Evolutionary conservation across 2,329 filamentous ascomycete species (phyloP).

Genomic region (Cercospora zeae-maydis): DNA sequence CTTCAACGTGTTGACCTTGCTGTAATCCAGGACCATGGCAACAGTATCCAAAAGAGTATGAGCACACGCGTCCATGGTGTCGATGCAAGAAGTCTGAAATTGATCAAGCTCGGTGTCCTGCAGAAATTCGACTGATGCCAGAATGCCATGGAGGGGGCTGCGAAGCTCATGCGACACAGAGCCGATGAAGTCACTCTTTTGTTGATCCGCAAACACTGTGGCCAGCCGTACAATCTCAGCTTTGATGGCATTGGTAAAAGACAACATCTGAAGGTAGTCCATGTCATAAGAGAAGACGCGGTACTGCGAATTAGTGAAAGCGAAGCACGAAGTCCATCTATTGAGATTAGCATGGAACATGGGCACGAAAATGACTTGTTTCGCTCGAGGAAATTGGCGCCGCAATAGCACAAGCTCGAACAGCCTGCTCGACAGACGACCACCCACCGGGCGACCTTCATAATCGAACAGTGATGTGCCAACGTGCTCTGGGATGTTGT

Average conservation of each 20-base stretch:
- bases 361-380: conserved; percentile 50
- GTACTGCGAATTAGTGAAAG: conserved; percentile 45
- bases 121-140: conserved; percentile 43
- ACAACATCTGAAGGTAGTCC: conserved; percentile 38
- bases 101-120: conserved; percentile 40
- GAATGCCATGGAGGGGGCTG: conserved; percentile 34
- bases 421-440: conserved; percentile 19
- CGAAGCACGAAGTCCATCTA: conserved; percentile 32
- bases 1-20: conserved; percentile 18
- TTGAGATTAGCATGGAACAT: conserved; percentile 47
- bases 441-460: conserved; percentile 19
- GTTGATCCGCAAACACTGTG: conserved; percentile 41
- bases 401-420: conserved; percentile 25
- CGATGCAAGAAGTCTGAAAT: conserved; percentile 25
- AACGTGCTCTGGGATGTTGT: conserved; percentile 22
- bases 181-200: conserved; percentile 46
- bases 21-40: conserved; percentile 26
- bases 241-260: conserved; percentile 41
- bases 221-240: conserved; percentile 38
- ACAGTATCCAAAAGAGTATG: conserved; percentile 22
- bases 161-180: conserved; percentile 52
- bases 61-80: conserved; percentile 26
- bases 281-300: conserved; percentile 38
- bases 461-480: conserved; percentile 22
- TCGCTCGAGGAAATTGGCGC: conserved; percentile 43